Conservation (phyloP, 148 eudicot species). For the Arctostaphylos glauca region DNA sequence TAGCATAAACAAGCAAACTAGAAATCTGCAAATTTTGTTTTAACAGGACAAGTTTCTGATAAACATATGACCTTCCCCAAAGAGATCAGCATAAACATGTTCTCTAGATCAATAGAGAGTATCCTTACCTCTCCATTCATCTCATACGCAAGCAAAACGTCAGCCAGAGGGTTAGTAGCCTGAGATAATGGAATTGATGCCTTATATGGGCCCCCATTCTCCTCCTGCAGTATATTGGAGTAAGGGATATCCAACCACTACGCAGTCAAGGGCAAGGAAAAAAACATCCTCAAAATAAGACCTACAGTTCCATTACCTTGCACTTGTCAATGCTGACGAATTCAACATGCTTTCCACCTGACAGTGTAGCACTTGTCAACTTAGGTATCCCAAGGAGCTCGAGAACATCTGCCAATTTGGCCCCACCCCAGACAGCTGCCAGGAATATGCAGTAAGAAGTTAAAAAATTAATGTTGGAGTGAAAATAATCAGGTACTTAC, state of each 20-base stretch:
- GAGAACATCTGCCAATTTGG: slow-evolving; percentile 90
- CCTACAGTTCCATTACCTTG: slow-evolving; percentile 46
- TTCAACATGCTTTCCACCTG: slow-evolving; percentile 92
- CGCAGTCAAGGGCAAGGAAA: slow-evolving; percentile 36
- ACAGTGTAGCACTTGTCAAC: slow-evolving; percentile 48
- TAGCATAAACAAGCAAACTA: not conserved
- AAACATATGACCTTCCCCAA: not conserved
- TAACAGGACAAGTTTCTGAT: not conserved
- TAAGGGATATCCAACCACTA: not conserved
- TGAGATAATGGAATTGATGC: slow-evolving; percentile 82
- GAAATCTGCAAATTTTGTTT: not conserved
- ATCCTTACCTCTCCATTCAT: slow-evolving; percentile 84
- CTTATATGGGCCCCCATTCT: slow-evolving; percentile 93
- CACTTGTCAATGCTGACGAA: slow-evolving; percentile 94
- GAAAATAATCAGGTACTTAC: not conserved
- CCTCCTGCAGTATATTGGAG: slow-evolving; percentile 48
- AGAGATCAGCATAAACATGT: not conserved
- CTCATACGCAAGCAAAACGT: slow-evolving; percentile 90
- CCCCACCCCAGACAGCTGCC: slow-evolving; percentile 89
- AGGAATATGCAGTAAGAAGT: slow-evolving; percentile 42
- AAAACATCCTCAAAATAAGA: slow-evolving; percentile 38
- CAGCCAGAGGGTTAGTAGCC: slow-evolving; percentile 85
- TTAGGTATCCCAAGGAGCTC: slow-evolving; percentile 79
- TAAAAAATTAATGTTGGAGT: not conserved
- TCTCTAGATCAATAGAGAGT: not conserved